These are phyloP conservation scores for Fusarium sp. DNA, from an alignment of 2,329 filamentous ascomycete species.

Conservation along the genomic window DNA sequence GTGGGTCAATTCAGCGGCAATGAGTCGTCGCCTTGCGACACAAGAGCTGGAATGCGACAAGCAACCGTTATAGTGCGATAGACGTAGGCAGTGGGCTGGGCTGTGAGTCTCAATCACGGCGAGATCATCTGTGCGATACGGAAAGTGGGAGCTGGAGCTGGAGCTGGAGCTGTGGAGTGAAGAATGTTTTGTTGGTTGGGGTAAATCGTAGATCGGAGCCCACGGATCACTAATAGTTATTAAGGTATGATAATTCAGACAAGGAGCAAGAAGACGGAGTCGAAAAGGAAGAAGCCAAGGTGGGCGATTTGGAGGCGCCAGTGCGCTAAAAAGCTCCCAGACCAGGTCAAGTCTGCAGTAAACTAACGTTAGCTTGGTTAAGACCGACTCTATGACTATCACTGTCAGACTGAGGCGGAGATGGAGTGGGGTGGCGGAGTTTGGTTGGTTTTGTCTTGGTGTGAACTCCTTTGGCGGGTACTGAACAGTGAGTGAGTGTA, in stretches of 20 bases:
- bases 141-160: neutral
- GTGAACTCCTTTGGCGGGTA: conserved; percentile 32
- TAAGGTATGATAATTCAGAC: conserved; percentile 31
- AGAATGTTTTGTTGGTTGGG: conserved; percentile 29
- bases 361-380: conserved; percentile 11
- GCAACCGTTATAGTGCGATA: neutral
- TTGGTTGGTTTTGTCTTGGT: conserved; percentile 28
- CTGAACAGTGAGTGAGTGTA: neutral
- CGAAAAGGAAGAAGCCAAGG: conserved; percentile 8
- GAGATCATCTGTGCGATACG: neutral
- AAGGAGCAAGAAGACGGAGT: conserved; percentile 29
- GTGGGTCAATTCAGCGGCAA: conserved; percentile 23
- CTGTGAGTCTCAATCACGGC: conserved; percentile 14
- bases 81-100: neutral
- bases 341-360: conserved; percentile 22
- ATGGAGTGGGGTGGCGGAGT: conserved; percentile 40
- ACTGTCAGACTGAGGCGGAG: conserved; percentile 32
- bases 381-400: conserved; percentile 28
- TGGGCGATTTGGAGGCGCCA: conserved; percentile 8
- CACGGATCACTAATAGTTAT: conserved; percentile 30
- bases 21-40: conserved; percentile 14
- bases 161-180: conserved; percentile 24
- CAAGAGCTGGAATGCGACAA: conserved; percentile 1
- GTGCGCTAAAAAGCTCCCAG: conserved; percentile 29
- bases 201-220: conserved; percentile 37